Base-by-base conservation (phyloP, 768 basidiomycete species). In the Pilatotrama ljubarskyi region DNA sequence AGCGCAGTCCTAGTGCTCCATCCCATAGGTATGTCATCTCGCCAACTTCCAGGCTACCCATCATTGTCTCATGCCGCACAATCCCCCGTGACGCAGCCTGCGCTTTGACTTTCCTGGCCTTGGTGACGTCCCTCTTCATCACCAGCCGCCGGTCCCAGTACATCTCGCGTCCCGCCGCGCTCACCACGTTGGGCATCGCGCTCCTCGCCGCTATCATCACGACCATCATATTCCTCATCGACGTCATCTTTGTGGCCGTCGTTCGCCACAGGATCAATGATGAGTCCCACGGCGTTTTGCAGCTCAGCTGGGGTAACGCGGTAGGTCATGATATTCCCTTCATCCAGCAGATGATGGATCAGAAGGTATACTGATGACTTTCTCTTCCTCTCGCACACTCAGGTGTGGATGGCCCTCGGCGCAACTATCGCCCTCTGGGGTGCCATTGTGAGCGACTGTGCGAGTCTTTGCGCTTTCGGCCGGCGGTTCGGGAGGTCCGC, bases 361-460 rank as follows among this genome's bases (percentile, higher is more conserved):
- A 40, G 24, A 38, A 1, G n/a, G 7, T 20, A n/a, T 14, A 20
- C 55, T 58, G 55, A 57, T 60, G 32, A 25, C 41, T 44, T 25
- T 55, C n/a, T 57, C 38, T 32, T 18, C 54, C 47, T 63, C 32
- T 55, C 35, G 29, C 29, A 10, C 18, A 29, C 15, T 48, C 58
- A 81, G 79, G 77, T 80, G 42, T 86, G 84, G 82, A 78, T 86
- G 76, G 72, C 75, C n/a, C 70, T 85, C 35, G 79, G 69, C 18
- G 83, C 84, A 4, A 72, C 78, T 15, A 66, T 84, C 54, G 73
- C 76, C 14, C 71, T 83, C 18, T 84, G 82, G 83, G 61, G 79
- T 42, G 76, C 78, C 32, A 72, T 77, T 44, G 55, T 66, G 25
- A 59, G 66, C 41, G 69, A 76, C 36, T 75, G 72, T 58, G 72